Base-by-base conservation (phyloP, 371 early-diverging fungal genomes). In the Coemansia sp. region DNA sequence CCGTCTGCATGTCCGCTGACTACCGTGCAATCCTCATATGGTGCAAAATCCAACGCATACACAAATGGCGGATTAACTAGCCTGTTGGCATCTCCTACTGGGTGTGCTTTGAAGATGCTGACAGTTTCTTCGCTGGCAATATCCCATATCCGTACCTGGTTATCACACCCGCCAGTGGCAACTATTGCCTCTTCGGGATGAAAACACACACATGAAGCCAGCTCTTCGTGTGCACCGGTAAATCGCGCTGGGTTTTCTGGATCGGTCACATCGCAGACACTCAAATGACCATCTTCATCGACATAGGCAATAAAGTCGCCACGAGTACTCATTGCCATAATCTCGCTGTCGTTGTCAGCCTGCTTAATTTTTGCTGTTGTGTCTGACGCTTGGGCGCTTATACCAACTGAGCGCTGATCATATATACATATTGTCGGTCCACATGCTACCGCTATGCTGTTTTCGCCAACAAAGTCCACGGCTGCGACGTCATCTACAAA, bases 1-100 rank as follows among this genome's bases (percentile, higher is more conserved):
- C 77, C 77, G 27, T 76, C 77, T n/a, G 77, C 68, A 65, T 76
- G 77, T 1, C 77, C 77, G 27, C 71, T 68, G n/a, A 67, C 68
- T 22, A 72, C 64, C 31, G 56, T 64, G 34, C 58, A 24, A 5
- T 24, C 16, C 34, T 52, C 45, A 11, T 34, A n/a, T 11, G 72
- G 72, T 2, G 54, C 63, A 68, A 68, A 76, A n/a, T 64, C 72
- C 29, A 76, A 56, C 11, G 77, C 54, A 39, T 76, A 76, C 4
- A 65, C 68, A 56, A 72, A 76, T 18, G 77, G 77, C 39, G 77
- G 77, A 29, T 76, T 76, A 6, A 76, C 40, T 13, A 22, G 24
- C 6, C 37, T 26, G 0, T 4, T 37, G 16, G 39, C 42, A 10
- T n/a, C 6, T 21, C 42, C 53, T 11, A 13, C 40, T 4, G 26